Base-by-base conservation (phyloP, 169 alveolate genomes). In the Fabrea salina region DNA sequence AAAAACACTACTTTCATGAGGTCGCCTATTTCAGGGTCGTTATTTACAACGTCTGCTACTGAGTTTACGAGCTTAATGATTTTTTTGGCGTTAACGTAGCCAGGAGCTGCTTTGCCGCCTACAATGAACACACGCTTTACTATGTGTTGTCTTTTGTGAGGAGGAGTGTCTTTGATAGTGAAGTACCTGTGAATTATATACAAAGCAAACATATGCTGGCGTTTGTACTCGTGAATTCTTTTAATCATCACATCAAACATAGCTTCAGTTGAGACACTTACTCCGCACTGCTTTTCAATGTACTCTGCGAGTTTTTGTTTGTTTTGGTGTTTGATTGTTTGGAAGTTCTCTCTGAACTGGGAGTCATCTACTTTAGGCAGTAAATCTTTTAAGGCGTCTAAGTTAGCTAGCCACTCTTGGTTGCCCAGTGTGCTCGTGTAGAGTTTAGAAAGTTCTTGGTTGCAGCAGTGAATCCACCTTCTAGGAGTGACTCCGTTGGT, bases 401-500 rank as follows among this genome's bases (percentile, higher is more conserved):
- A 82, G 81, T 95, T 89, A 19, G 92, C 82, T 33, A 96, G 78
- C 97, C 98, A 95, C 30, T 93, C 94, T 81, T 92, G 96, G 13
- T 94, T 91, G 43, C 95, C 96, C 58, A 95, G 67, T 82, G 89
- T 84, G 67, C 89, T 95, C 64, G 96, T 88, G 82, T 94, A 93
- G 41, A 97, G 83, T 16, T 91, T 86, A n/a, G 96, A 86, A 30
- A 97, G 88, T 59, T 93, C 90, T 4, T 96, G 95, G 87, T 95
- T 95, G 33, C 96, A 88, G 82, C 98, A 94, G 79, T 94, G 91
- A 37, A 96, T 90, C 97, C 98, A 96, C 75, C 99, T 91, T 37
- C 99, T 86, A 4, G 98, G 98, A n/a, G 99, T 96, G 25, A 97
- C 99, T 22, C 99, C 99, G 86, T 97, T 97, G 39, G 98, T 97